These are phyloP conservation scores for Rhipidocladum racemiflorum DNA, from an alignment of 176 grass and related monocot species.

Conservation along the genomic window DNA sequence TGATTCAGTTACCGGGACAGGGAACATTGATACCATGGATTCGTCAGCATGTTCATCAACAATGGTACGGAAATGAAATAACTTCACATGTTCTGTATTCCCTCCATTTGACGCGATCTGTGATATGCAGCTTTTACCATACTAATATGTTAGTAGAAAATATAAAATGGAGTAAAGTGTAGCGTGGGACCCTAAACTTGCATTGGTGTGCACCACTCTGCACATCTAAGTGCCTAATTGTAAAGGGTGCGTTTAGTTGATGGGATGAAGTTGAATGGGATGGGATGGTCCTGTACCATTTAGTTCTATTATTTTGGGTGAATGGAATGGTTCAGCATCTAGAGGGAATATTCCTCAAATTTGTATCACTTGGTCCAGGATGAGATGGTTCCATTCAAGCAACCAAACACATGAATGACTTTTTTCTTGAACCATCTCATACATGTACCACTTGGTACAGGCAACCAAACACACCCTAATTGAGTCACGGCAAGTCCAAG, in stretches of 20 bases:
- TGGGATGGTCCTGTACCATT: too few species aligned
- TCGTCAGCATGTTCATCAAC: slow-evolving; percentile 12
- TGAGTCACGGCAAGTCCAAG: neutral
- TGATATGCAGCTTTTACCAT: neutral
- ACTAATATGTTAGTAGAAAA: neutral
- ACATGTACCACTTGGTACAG: too few species aligned
- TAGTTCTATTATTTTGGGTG: too few species aligned
- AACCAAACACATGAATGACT: too few species aligned
- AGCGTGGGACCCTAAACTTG: neutral
- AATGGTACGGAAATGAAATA: slow-evolving; percentile 20
- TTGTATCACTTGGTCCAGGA: too few species aligned
- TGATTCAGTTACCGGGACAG: slow-evolving; percentile 26
- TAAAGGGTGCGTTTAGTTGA: too few species aligned
- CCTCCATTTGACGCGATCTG: neutral
- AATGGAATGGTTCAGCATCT: too few species aligned
- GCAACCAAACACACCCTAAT: too few species aligned
- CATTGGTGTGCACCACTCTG: neutral
- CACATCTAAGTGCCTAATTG: neutral
- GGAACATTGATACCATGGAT: slow-evolving; percentile 30
- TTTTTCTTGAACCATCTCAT: too few species aligned
- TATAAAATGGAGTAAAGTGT: neutral
- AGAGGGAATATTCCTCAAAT: too few species aligned
- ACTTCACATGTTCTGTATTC: neutral
- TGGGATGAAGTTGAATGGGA: too few species aligned
- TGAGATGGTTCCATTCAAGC: too few species aligned